These are phyloP conservation scores for Metarhizium brunneum DNA, from an alignment of 2,329 filamentous ascomycete species.

Conservation along the genomic window DNA sequence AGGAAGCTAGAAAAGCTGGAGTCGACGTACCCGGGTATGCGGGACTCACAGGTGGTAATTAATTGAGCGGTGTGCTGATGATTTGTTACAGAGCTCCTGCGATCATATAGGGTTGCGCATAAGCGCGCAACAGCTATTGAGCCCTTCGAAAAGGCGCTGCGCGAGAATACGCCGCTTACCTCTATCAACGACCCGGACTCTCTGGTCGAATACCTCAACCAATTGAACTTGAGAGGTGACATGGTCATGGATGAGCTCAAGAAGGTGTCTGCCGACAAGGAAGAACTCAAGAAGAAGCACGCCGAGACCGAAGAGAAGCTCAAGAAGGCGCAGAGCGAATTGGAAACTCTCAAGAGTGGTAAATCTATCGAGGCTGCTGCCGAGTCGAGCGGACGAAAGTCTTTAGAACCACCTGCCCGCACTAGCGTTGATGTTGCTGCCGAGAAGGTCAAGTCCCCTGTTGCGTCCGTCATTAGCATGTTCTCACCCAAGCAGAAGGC, in stretches of 20 bases:
- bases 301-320: slow-evolving; percentile 58
- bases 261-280: slow-evolving; percentile 71
- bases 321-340: slow-evolving; percentile 53
- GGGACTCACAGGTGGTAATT: slow-evolving; percentile 3
- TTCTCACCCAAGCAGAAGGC: slow-evolving; percentile 39
- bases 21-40: slow-evolving; percentile 69
- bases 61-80: neutral
- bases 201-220: slow-evolving; percentile 81
- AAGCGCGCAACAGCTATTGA: slow-evolving; percentile 79
- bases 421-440: slow-evolving; percentile 7
- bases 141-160: slow-evolving; percentile 82
- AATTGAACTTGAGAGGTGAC: slow-evolving; percentile 75
- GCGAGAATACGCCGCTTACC: slow-evolving; percentile 84
- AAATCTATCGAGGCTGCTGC: slow-evolving; percentile 17
- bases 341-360: slow-evolving; percentile 37
- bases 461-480: slow-evolving; percentile 37
- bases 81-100: slow-evolving; percentile 58
- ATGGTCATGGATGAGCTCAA: slow-evolving; percentile 95
- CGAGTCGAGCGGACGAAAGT: slow-evolving; percentile 26
- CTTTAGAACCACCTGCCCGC: slow-evolving; percentile 6
- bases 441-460: slow-evolving; percentile 33
- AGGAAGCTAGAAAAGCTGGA: slow-evolving; percentile 87
- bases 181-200: slow-evolving; percentile 80
- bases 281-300: slow-evolving; percentile 67
- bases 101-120: slow-evolving; percentile 88